Evolutionary conservation across 176 grass and related monocot species (phyloP).

Genomic region (Oryza nivara): DNA sequence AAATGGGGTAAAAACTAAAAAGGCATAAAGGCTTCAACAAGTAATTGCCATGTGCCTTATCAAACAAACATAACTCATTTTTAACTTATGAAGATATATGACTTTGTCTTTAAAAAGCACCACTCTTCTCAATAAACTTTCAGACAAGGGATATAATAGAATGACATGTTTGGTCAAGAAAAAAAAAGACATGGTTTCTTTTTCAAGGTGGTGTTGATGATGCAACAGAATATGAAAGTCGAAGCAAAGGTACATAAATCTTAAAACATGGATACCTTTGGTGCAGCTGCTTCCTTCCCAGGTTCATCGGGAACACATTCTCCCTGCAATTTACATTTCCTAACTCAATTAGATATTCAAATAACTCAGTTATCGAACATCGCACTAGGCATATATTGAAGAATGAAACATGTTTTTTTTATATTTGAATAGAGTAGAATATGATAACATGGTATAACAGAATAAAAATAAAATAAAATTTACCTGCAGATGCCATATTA

Average conservation of each 20-base stretch:
- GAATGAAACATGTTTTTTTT: constrained; percentile 31
- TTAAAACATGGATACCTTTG: constrained; percentile 60
- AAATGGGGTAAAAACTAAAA: background rate
- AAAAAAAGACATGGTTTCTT: background rate
- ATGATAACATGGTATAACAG: constrained; percentile 3
- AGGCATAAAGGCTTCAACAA: constrained; percentile 18
- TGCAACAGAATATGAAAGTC: constrained; percentile 30
- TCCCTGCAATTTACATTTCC: constrained; percentile 60
- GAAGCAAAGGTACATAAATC: constrained; percentile 32
- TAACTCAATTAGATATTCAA: background rate
- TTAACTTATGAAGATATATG: background rate
- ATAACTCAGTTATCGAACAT: constrained; percentile 43
- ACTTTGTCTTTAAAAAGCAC: background rate
- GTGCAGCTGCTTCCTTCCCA: constrained; percentile 62
- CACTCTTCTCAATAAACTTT: constrained; percentile 15
- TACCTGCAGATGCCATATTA: constrained; percentile 99
- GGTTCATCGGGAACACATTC: constrained; percentile 69
- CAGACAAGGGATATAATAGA: constrained; percentile 40
- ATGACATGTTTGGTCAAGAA: background rate
- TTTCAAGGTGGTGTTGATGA: background rate
- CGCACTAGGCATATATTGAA: constrained; percentile 22
- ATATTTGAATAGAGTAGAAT: constrained; percentile 1
- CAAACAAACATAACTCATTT: constrained; percentile 6
- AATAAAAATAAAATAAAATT: constrained; percentile 36
- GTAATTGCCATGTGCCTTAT: constrained; percentile 1